phyloP scores from a whole-genome alignment of 2,329 filamentous ascomycete genomes.

The Cytospora schulzeri region DNA sequence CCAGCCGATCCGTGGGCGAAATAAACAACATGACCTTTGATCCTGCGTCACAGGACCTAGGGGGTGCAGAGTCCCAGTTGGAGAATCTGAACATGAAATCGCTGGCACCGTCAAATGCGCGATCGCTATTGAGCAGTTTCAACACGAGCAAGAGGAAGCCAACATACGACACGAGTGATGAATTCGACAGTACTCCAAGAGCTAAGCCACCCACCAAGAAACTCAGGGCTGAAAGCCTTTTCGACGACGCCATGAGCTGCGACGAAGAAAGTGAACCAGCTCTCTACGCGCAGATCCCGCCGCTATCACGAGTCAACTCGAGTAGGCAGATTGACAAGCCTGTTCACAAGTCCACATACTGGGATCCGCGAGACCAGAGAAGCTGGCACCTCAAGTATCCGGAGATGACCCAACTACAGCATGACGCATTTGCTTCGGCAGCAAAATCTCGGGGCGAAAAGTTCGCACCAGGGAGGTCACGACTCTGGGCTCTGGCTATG shows the following conservation, averaged over 20 bases:
- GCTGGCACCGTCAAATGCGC: slow-evolving; percentile 29
- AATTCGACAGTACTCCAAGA: slow-evolving; percentile 43
- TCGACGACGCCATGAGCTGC: slow-evolving; percentile 37
- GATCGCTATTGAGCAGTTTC: slow-evolving; percentile 37
- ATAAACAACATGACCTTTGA: slow-evolving; percentile 55
- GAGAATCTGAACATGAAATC: slow-evolving; percentile 49
- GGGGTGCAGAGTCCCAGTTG: slow-evolving; percentile 50
- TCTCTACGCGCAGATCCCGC: slow-evolving; percentile 52
- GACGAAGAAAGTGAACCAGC: slow-evolving; percentile 33
- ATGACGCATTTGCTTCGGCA: slow-evolving; percentile 56
- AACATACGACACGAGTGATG: slow-evolving; percentile 53
- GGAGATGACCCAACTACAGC: slow-evolving; percentile 63
- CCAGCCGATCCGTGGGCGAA: slow-evolving; percentile 49
- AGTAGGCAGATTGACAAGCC: slow-evolving; percentile 61
- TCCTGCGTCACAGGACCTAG: slow-evolving; percentile 59
- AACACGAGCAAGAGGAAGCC: slow-evolving; percentile 60
- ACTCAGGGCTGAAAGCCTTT: slow-evolving; percentile 52
- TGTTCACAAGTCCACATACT: slow-evolving; percentile 59
- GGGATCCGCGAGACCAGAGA: slow-evolving; percentile 53
- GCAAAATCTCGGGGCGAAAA: slow-evolving; percentile 53
- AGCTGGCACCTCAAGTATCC: slow-evolving; percentile 66
- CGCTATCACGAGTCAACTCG: slow-evolving; percentile 50
- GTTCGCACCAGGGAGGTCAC: slow-evolving; percentile 55
- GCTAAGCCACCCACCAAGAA: slow-evolving; percentile 56
- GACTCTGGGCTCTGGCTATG: slow-evolving; percentile 60